These are phyloP conservation scores for Fistulifera pelliculosa DNA, from an alignment of 108 stramenopile genomes.

Conservation along the genomic window DNA sequence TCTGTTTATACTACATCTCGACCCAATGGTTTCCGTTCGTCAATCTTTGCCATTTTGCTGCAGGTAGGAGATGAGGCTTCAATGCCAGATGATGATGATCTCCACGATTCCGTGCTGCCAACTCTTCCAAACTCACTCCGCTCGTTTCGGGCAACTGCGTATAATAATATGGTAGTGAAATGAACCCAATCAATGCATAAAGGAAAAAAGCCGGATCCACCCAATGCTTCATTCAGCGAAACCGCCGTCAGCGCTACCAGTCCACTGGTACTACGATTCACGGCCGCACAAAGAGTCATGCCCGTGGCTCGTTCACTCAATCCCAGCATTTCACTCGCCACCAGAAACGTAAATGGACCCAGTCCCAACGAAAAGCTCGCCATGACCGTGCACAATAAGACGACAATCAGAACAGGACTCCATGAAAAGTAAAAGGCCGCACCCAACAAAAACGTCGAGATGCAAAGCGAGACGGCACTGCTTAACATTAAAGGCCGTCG, in stretches of 20 bases:
- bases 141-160: constrained; percentile 13
- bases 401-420: constrained; percentile 9
- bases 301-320: constrained; percentile 18
- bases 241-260: constrained; percentile 23
- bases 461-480: constrained; percentile 9
- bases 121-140: constrained; percentile 20
- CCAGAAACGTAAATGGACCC: constrained; percentile 25
- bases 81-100: background rate
- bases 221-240: constrained; percentile 7
- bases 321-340: constrained; percentile 10
- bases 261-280: constrained; percentile 18
- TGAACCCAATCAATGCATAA: constrained; percentile 12
- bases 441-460: constrained; percentile 6
- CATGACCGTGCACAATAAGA: constrained; percentile 23
- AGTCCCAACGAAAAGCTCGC: constrained; percentile 15
- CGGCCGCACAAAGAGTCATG: constrained; percentile 14
- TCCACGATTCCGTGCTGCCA: constrained; percentile 7
- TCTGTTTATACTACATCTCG: too few species aligned
- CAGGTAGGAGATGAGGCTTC: too few species aligned
- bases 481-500: constrained; percentile 14
- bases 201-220: constrained; percentile 13
- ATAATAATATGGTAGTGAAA: constrained; percentile 14
- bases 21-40: too few species aligned
- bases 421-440: constrained; percentile 7
- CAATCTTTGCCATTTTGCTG: too few species aligned